A percentile compares a stretch with the other conserved stretches of the same genome.
phyloP scores from a whole-genome alignment of 129 eudicot species.

The Silybum marianum region DNA sequence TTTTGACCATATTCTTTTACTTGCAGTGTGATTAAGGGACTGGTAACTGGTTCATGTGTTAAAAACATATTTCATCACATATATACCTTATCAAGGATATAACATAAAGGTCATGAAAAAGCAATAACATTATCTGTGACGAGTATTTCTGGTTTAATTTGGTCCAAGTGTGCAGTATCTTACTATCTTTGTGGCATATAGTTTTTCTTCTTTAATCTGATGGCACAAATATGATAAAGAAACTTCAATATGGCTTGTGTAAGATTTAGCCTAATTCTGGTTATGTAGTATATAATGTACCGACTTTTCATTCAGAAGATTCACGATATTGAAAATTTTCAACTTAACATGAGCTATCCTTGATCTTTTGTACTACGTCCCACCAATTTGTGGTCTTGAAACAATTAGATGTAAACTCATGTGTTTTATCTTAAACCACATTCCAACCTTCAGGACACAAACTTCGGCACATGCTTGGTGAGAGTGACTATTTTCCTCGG shows the following conservation, averaged over 20 bases:
- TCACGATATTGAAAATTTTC: neutral
- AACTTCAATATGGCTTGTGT: neutral
- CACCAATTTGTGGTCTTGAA: neutral
- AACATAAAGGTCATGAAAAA: neutral
- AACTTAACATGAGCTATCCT: neutral
- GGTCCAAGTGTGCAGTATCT: neutral
- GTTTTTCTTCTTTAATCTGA: too few species aligned
- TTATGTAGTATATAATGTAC: neutral
- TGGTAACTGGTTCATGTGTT: neutral
- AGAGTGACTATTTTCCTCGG: neutral
- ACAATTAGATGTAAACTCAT: neutral
- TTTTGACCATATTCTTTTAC: neutral
- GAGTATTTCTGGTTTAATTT: neutral
- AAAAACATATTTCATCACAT: neutral
- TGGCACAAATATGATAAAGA: neutral
- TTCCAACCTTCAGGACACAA: neutral
- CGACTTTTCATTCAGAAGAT: neutral
- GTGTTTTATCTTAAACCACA: neutral
- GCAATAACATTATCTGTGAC: neutral
- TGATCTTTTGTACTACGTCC: neutral
- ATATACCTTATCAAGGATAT: neutral
- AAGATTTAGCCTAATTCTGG: neutral
- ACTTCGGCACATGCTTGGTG: neutral
- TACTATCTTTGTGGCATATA: constrained; percentile 6
- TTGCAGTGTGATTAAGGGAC: neutral